Evolutionary conservation across 2,329 filamentous ascomycete genomes (phyloP).

Genomic region (Ascochyta koolunga): DNA sequence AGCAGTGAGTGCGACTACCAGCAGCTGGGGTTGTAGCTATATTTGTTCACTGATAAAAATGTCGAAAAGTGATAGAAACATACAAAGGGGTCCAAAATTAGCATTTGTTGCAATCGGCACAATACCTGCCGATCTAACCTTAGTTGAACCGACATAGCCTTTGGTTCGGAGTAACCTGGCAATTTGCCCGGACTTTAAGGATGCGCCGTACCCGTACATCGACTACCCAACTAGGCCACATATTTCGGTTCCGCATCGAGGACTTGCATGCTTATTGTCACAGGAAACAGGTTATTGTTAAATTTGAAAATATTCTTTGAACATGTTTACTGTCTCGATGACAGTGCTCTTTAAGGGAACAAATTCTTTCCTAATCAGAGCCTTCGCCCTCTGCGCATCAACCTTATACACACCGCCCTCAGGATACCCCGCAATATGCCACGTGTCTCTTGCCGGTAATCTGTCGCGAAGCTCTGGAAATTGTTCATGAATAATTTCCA

Average conservation of each 20-base stretch:
- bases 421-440: constrained; percentile 45
- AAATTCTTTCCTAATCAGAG: constrained; percentile 63
- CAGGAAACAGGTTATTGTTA: neutral
- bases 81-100: no score
- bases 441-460: constrained; percentile 46
- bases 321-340: constrained; percentile 61
- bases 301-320: neutral
- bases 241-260: no score
- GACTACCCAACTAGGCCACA: no score
- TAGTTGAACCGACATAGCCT: neutral
- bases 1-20: no score
- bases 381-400: constrained; percentile 59
- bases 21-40: no score
- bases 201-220: no score
- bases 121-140: no score
- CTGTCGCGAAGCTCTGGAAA: constrained; percentile 56
- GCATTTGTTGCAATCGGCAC: no score
- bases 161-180: neutral
- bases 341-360: constrained; percentile 61
- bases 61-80: no score
- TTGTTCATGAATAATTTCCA: constrained; percentile 58
- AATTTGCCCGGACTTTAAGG: neutral
- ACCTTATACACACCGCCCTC: constrained; percentile 57
- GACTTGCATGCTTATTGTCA: no score
- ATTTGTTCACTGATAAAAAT: no score